Evolutionary conservation across 2,329 filamentous ascomycete species (phyloP), one percentile per base, ranked within the genome.

Genomic region (Fusarium bactridioides): DNA sequence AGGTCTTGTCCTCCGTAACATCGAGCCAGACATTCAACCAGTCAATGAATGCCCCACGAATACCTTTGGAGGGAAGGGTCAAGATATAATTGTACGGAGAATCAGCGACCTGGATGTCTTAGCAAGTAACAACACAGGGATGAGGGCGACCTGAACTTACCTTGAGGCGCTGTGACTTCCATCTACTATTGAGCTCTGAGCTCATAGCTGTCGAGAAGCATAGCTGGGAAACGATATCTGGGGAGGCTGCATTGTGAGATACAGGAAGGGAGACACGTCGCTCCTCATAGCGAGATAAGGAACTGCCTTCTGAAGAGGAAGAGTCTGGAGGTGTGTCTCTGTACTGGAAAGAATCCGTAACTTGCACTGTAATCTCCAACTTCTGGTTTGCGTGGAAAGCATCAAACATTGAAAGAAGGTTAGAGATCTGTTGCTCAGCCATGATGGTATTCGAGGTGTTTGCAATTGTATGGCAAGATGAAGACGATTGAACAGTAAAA

Each of bases 401-500:
- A 3, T 35, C n/a, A 25, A 51, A 35, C 21, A 51, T 23, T 7
- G 31, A 51, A 5, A 51, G 48, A 25, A 51, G 11, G 8, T 19
- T 35, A 6, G 29, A 33, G 5, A 51, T 25, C 3, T 35, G 29
- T 13, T 51, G 15, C 5, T 35, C 31, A 7, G 31, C 16, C 48
- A 51, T 51, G 5, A 7, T 25, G 4, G 0, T 16, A 5, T 3
- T 29, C 2, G 7, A 10, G 3, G 3, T 25, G 11, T 19, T 2
- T 7, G 3, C 0, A 4, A 0, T 10, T 25, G 8, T 15, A 19
- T 8, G 0, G 11, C 2, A 3, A 7, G 7, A 15, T 15, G 21
- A 6, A 19, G 7, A 4, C 0, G 4, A 25, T 1, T 35, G 1
- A 25, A 5, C 0, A 0, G 1, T 18, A 4, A 16, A 5, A 4